Evolutionary conservation across 2,329 filamentous ascomycete species (phyloP), one percentile per base, ranked within the genome.

Genomic region (Truncatella angustata): DNA sequence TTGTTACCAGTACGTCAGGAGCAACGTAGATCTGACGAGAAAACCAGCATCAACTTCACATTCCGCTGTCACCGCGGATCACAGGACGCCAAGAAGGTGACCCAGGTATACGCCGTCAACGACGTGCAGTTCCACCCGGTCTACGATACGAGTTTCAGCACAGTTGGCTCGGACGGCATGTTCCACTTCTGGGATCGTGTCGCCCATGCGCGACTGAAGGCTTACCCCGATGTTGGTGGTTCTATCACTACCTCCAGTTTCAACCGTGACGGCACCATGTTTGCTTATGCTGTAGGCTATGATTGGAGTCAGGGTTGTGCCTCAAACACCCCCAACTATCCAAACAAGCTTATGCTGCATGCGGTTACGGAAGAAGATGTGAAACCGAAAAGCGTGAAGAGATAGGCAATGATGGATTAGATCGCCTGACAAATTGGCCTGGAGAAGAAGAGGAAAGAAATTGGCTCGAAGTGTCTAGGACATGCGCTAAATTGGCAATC

Each of bases 221-320:
- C 78, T 11, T 88, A 79, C 55, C 75, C 77, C 6, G 66, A 68
- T 34, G 75, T 75, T 30, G 74, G 73, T 18, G 81, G 78, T 46
- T 77, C 81, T 46, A 86, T 90, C 67, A 82, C 81, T 1, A 76
- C 80, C 5, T 82, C 81, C 0, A 78, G 75, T 24, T 89, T 89
- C 72, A 84, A 79, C 62, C 73, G 74, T 35, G 79, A 76, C 55
- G 86, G 86, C 40, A 80, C 65, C 45, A 71, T 79, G 48, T 78
- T 81, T 60, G 79, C 78, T 2, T 82, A 82, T 57, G 85, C 85
- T 1, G 75, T 87, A 35, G 85, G 83, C 63, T 90, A 90, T 64
- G 86, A 90, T 63, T 90, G 86, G 86, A 84, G 82, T 63, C 85
- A 85, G 66, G 86, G 86, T 3, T 85, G 81, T 64, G 51, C 49